Evolutionary conservation across 768 basidiomycete genomes (phyloP).

Genomic region (Xerocomellus amylosporus): DNA sequence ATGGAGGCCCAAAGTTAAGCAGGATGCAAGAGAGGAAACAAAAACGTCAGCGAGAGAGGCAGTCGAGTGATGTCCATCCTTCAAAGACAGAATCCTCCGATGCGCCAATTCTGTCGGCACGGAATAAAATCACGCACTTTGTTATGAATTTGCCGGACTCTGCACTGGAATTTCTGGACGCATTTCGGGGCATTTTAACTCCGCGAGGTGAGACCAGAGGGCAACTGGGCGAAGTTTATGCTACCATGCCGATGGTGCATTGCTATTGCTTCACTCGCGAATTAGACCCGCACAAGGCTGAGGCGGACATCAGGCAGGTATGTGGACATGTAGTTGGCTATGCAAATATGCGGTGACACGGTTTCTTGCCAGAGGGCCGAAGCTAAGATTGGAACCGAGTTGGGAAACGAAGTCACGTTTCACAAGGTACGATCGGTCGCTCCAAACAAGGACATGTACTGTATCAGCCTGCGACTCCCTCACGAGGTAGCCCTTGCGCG

Average conservation of each 20-base stretch:
- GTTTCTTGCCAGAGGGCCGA: slow-evolving; percentile 61
- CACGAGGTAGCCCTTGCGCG: slow-evolving; percentile 37
- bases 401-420: slow-evolving; percentile 51
- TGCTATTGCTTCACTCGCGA: slow-evolving; percentile 96
- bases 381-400: slow-evolving; percentile 52
- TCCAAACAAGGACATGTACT: slow-evolving; percentile 97
- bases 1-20: slow-evolving; percentile 41
- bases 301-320: slow-evolving; percentile 79
- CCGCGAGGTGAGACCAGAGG: slow-evolving; percentile 34
- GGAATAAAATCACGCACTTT: slow-evolving; percentile 73
- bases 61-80: not conserved
- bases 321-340: slow-evolving; percentile 26
- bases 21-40: slow-evolving; percentile 43
- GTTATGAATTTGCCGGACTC: slow-evolving; percentile 98
- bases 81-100: slow-evolving; percentile 4
- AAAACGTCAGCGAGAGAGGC: slow-evolving; percentile 37
- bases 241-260: slow-evolving; percentile 83
- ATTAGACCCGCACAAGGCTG: slow-evolving; percentile 61
- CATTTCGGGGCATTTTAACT: slow-evolving; percentile 72
- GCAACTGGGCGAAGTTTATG: slow-evolving; percentile 47
- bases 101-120: slow-evolving; percentile 30
- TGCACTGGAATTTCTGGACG: slow-evolving; percentile 86
- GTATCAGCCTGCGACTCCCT: slow-evolving; percentile 82
- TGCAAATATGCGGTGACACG: slow-evolving; percentile 6
- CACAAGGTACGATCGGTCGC: slow-evolving; percentile 91